Conservation (phyloP, 176 grass and related monocot genomes). For the Secale cereale region DNA sequence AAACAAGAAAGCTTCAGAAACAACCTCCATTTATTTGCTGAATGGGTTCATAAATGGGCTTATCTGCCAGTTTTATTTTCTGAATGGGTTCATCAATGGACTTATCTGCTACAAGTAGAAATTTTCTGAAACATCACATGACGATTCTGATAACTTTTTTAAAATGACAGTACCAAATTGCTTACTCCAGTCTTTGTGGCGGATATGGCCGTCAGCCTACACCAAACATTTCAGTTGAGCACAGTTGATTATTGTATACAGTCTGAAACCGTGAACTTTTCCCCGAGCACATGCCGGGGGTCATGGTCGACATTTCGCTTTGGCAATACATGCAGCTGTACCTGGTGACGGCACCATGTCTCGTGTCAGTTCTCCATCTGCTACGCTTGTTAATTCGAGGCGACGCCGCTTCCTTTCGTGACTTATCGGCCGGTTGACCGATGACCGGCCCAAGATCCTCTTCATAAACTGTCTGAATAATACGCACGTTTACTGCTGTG, state of each 20-base stretch:
- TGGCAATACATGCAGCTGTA: background rate
- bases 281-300: background rate
- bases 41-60: background rate
- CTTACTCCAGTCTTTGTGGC: background rate
- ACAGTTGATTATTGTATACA: background rate
- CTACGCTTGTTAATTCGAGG: background rate
- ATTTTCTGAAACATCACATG: constrained; percentile 2
- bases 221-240: background rate
- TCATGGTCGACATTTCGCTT: constrained; percentile 12
- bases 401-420: background rate
- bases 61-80: background rate
- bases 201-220: background rate
- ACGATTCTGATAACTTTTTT: background rate
- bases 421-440: background rate
- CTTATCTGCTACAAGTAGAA: too few species aligned
- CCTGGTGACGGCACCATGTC: background rate
- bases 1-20: background rate
- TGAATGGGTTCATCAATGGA: background rate
- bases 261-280: background rate
- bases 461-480: background rate
- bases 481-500: background rate
- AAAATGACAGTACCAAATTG: background rate
- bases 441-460: background rate
- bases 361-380: background rate
- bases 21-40: background rate